Evolutionary conservation across 2,329 filamentous ascomycete genomes (phyloP).

Genomic region (Cercospora sp.): DNA sequence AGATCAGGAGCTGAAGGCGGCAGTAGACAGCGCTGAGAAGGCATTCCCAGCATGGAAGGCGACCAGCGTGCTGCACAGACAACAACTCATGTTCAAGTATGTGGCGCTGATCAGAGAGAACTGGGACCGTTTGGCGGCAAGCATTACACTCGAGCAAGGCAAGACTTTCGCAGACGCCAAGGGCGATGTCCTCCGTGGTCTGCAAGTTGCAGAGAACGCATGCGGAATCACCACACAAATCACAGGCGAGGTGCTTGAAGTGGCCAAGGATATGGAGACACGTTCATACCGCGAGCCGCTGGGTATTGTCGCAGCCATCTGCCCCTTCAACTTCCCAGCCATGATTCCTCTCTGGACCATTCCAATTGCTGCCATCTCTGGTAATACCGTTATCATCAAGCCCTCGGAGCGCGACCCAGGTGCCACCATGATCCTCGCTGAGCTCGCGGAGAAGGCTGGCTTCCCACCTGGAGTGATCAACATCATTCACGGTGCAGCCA

Average conservation of each 20-base stretch:
- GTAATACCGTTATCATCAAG: constrained; percentile 83
- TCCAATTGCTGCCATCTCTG: constrained; percentile 78
- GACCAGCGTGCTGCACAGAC: constrained; percentile 70
- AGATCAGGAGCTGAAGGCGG: constrained; percentile 71
- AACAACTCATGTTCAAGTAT: constrained; percentile 88
- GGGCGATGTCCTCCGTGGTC: constrained; percentile 76
- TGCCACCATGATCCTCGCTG: constrained; percentile 80
- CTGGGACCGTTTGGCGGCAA: constrained; percentile 80
- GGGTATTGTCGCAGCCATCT: constrained; percentile 79
- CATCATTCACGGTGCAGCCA: constrained; percentile 76
- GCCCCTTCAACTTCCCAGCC: constrained; percentile 87
- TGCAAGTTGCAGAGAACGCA: constrained; percentile 82
- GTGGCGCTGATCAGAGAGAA: constrained; percentile 77
- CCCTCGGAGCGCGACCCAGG: constrained; percentile 83
- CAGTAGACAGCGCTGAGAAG: constrained; percentile 72
- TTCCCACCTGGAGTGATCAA: constrained; percentile 82
- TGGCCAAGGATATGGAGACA: constrained; percentile 88
- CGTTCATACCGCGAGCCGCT: constrained; percentile 78
- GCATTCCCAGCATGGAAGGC: constrained; percentile 73
- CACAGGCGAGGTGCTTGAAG: constrained; percentile 80
- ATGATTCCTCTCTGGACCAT: constrained; percentile 95
- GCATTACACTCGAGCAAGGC: constrained; percentile 84
- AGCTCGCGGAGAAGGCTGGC: constrained; percentile 75
- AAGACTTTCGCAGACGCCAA: constrained; percentile 83
- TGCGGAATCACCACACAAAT: constrained; percentile 78